These are phyloP conservation scores for Heterotrichella gracilis DNA, from an alignment of 352 stramenopile species.

Conservation along the genomic window DNA sequence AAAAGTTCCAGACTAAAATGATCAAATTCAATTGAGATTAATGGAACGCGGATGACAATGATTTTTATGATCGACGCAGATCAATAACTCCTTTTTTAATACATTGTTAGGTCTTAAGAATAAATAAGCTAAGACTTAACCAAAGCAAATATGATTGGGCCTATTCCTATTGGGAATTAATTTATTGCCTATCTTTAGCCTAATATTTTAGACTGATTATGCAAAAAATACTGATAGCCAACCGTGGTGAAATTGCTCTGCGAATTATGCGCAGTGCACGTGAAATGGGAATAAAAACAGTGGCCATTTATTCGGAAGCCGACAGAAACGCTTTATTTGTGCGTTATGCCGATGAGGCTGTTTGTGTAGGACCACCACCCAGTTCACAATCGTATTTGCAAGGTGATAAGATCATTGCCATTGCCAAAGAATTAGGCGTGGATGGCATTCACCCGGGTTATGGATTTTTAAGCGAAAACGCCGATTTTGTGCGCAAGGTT, in stretches of 20 bases:
- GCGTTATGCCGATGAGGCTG: background rate
- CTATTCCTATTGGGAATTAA: too few relatives aligned
- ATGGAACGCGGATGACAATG: too few relatives aligned
- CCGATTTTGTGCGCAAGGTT: background rate
- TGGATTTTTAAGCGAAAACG: constrained; percentile 67
- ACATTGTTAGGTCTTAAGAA: too few relatives aligned
- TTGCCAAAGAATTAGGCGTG: constrained; percentile 41
- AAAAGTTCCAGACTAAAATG: too few relatives aligned
- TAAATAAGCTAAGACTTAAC: too few relatives aligned
- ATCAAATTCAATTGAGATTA: too few relatives aligned
- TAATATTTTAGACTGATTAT: too few relatives aligned
- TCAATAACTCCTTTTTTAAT: too few relatives aligned
- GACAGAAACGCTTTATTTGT: constrained; percentile 43
- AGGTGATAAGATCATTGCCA: constrained; percentile 47
- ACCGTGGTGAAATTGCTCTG: constrained; percentile 62
- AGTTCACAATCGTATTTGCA: constrained; percentile 51
- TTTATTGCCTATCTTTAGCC: too few relatives aligned
- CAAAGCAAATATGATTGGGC: too few relatives aligned
- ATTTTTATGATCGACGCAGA: too few relatives aligned
- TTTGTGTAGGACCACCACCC: constrained; percentile 28
- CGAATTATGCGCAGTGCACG: constrained; percentile 53
- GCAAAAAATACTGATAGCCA: constrained; percentile 56
- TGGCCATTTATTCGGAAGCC: constrained; percentile 56
- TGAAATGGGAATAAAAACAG: constrained; percentile 48
- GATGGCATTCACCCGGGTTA: constrained; percentile 68